A percentile compares a stretch with the other conserved stretches of the same genome.
phyloP scores from a whole-genome alignment of 805 yeast species.

The Lachancea sp. region DNA sequence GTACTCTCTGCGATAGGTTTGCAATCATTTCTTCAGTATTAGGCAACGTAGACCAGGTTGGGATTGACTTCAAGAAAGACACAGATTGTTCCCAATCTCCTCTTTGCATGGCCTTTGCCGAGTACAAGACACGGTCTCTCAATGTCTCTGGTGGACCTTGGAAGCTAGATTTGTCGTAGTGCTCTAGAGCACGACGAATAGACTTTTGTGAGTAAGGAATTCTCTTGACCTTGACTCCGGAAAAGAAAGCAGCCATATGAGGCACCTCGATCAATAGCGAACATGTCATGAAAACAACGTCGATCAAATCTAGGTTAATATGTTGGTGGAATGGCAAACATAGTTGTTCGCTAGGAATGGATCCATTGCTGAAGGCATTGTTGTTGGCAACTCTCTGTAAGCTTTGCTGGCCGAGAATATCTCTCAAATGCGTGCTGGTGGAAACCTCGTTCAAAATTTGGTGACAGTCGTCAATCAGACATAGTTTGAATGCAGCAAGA shows the following conservation, averaged over 20 bases:
- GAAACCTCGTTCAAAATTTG: conserved; percentile 84
- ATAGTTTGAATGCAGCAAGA: conserved; percentile 87
- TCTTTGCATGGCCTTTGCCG: conserved; percentile 78
- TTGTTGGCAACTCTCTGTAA: conserved; percentile 59
- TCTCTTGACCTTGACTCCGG: conserved; percentile 56
- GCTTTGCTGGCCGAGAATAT: conserved; percentile 84
- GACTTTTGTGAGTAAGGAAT: conserved; percentile 60
- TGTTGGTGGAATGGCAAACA: conserved; percentile 97
- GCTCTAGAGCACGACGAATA: conserved; percentile 84
- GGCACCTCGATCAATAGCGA: conserved; percentile 91
- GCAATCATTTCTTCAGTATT: conserved; percentile 58
- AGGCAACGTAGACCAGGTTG: conserved; percentile 80
- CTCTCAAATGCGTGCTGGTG: conserved; percentile 79
- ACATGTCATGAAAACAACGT: conserved; percentile 86
- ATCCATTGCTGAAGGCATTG: conserved; percentile 29
- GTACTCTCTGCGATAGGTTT: conserved; percentile 74
- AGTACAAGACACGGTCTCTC: conserved; percentile 86
- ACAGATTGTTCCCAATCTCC: conserved; percentile 86
- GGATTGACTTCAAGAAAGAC: conserved; percentile 48
- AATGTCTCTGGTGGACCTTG: conserved; percentile 98
- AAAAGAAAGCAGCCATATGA: conserved; percentile 64
- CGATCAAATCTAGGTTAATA: conserved; percentile 89
- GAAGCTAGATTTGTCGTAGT: conserved; percentile 88
- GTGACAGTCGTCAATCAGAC: conserved; percentile 79
- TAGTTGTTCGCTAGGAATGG: conserved; percentile 45